Conservation (phyloP, 495 filamentous ascomycete genomes). For the Lepraria neglecta region DNA sequence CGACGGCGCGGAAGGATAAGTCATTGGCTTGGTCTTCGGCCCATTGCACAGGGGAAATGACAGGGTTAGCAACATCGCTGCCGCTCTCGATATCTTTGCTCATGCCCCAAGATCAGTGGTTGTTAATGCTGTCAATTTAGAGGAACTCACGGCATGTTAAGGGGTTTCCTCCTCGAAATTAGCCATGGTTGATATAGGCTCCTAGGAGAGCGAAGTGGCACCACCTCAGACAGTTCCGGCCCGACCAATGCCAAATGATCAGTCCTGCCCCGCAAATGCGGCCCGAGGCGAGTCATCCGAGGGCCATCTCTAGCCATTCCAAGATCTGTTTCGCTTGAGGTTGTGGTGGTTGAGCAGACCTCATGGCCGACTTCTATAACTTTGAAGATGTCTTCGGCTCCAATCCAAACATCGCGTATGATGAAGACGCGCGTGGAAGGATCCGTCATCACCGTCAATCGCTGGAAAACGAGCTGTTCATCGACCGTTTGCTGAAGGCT, state of each 20-base stretch:
- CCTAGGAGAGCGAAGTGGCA: no score
- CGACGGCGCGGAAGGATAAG: constrained; percentile 55
- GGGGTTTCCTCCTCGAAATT: no score
- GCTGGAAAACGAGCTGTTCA: constrained; percentile 62
- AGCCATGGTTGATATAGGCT: no score
- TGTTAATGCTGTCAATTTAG: neutral
- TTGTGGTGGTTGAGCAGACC: neutral
- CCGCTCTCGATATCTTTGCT: constrained; percentile 11
- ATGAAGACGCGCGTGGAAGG: constrained; percentile 47
- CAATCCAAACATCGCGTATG: constrained; percentile 57
- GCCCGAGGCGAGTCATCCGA: no score
- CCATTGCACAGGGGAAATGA: neutral
- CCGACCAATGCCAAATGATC: no score
- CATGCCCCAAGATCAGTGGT: neutral
- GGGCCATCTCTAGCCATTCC: no score
- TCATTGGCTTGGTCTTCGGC: constrained; percentile 29
- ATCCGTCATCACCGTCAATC: constrained; percentile 57
- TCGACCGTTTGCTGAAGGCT: constrained; percentile 65
- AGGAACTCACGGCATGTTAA: no score
- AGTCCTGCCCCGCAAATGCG: no score
- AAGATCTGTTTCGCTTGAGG: neutral
- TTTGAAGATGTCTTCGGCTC: constrained; percentile 61
- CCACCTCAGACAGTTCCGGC: no score
- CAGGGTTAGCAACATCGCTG: neutral
- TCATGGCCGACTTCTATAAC: constrained; percentile 34